phyloP scores from a whole-genome alignment of 345 rosid species.

The Hypericum perforatum region DNA sequence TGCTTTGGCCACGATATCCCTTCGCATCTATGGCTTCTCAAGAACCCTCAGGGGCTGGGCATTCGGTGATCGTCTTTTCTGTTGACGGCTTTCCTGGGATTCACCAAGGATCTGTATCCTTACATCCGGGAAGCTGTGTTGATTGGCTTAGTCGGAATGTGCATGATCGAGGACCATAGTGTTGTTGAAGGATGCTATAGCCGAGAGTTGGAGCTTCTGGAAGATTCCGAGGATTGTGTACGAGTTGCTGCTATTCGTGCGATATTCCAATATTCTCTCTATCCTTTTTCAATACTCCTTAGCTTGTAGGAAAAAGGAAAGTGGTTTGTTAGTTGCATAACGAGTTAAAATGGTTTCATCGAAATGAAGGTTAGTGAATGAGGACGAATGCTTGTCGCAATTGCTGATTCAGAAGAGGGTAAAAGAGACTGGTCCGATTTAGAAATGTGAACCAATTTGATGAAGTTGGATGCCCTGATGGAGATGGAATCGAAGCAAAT shows the following conservation, averaged over 20 bases:
- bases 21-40: conserved; percentile 46
- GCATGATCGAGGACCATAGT: conserved; percentile 39
- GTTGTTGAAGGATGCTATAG: conserved; percentile 55
- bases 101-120: conserved; percentile 81
- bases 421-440: conserved; percentile 38
- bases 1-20: conserved; percentile 41
- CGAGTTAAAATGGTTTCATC: background rate
- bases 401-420: conserved; percentile 25
- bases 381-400: conserved; percentile 53
- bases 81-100: conserved; percentile 53
- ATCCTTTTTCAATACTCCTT: background rate
- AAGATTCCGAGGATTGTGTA: conserved; percentile 51
- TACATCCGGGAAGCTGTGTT: conserved; percentile 53
- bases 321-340: background rate
- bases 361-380: conserved; percentile 51
- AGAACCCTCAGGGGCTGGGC: conserved; percentile 49
- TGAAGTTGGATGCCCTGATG: too few species aligned
- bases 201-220: conserved; percentile 63
- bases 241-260: conserved; percentile 59
- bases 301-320: background rate
- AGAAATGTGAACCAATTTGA: too few species aligned
- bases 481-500: too few species aligned
- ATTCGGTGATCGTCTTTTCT: conserved; percentile 36
- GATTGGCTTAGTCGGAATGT: conserved; percentile 45
- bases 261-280: conserved; percentile 22